Evolutionary conservation across 169 alveolate species (phyloP).

Genomic region (Nephromyces sp.): DNA sequence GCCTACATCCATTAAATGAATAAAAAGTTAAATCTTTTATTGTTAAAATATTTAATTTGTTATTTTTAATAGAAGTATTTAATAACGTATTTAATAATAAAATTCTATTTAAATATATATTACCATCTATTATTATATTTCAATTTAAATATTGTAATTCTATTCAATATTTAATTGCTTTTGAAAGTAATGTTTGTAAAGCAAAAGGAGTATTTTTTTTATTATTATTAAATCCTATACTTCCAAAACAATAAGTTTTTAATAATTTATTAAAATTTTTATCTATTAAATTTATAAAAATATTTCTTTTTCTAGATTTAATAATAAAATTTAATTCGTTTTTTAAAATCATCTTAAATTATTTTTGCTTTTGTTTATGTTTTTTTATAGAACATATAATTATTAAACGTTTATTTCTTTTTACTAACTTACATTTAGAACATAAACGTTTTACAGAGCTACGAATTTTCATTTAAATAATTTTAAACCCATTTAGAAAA

Average conservation of each 20-base stretch:
- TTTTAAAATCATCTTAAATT: neutral
- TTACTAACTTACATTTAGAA: neutral
- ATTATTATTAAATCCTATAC: conserved; percentile 15
- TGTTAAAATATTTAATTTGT: conserved; percentile 11
- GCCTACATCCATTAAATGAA: conserved; percentile 3
- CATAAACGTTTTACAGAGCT: conserved; percentile 13
- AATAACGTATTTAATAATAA: conserved; percentile 14
- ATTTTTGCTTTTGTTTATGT: conserved; percentile 9
- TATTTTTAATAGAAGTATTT: neutral
- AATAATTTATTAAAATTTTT: neutral
- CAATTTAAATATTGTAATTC: neutral
- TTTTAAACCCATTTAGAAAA: neutral
- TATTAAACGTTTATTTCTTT: neutral
- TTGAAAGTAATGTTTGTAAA: neutral
- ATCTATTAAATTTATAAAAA: conserved; percentile 6
- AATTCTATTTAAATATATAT: conserved; percentile 12
- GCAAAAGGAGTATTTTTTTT: conserved; percentile 8
- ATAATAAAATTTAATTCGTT: conserved; percentile 1
- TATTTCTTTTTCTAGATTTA: neutral
- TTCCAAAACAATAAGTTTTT: conserved; percentile 8
- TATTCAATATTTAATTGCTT: neutral
- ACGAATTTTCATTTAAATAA: neutral
- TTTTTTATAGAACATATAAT: conserved; percentile 1
- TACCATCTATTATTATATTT: conserved; percentile 7
- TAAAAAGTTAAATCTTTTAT: conserved; percentile 12